phyloP scores from a whole-genome alignment of 2,329 filamentous ascomycete genomes.

The Aspergillus sp. region DNA sequence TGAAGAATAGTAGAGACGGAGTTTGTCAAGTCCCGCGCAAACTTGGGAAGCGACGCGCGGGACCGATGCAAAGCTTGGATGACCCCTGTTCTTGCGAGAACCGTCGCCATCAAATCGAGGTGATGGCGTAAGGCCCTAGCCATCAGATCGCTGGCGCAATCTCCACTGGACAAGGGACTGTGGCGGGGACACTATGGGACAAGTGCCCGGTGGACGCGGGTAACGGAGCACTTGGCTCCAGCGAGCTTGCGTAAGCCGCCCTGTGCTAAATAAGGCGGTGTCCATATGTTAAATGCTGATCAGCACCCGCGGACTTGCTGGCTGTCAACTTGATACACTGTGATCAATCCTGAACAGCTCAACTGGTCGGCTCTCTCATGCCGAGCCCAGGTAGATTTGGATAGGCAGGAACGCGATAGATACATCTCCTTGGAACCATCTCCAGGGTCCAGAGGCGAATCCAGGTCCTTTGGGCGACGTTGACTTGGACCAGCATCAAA shows the following conservation, averaged over 20 bases:
- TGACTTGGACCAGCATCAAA: not conserved
- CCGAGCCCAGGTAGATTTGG: not conserved
- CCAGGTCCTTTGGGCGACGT: not conserved
- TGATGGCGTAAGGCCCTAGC: slow-evolving; percentile 30
- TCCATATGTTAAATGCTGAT: slow-evolving; percentile 24
- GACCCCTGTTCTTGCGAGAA: slow-evolving; percentile 6
- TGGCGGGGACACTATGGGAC: slow-evolving; percentile 28
- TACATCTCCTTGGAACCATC: not conserved
- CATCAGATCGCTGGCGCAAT: slow-evolving; percentile 38
- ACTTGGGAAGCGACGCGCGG: not conserved
- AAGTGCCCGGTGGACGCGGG: slow-evolving; percentile 32
- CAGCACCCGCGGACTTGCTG: slow-evolving; percentile 21
- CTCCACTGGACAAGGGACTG: slow-evolving; percentile 39
- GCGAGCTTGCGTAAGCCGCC: slow-evolving; percentile 39
- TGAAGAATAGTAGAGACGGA: not conserved
- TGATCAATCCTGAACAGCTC: not conserved
- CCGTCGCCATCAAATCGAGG: slow-evolving; percentile 17
- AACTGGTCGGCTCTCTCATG: not conserved
- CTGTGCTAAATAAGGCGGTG: slow-evolving; percentile 20
- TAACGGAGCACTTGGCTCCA: slow-evolving; percentile 29
- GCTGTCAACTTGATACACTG: slow-evolving; percentile 11
- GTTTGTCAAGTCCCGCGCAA: not conserved
- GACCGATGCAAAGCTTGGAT: not conserved
- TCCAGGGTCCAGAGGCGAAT: not conserved
- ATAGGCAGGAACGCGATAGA: not conserved